Evolutionary conservation across 1,139 yeast species (phyloP), one percentile per base, ranked within the genome.

Genomic region (Blastobotrys malaysiensis): DNA sequence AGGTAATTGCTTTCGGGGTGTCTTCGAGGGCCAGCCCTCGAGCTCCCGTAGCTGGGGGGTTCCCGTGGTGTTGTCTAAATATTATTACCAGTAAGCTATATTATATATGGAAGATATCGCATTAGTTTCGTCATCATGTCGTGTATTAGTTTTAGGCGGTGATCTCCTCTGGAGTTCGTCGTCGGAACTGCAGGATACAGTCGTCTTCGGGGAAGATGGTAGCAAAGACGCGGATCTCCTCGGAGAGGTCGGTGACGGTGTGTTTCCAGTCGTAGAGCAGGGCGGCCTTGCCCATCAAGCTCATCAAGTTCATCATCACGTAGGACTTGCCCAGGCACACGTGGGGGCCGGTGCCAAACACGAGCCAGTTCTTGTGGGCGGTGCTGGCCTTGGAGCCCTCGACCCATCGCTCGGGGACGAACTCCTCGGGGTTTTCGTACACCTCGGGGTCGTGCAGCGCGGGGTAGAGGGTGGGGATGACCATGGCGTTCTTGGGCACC

Each of bases 171-270:
- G 39, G 39, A 31, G 39, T 31, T 48, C 74, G 67, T 59, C 60
- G 56, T 55, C 79, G 77, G 78, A 91, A 91, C 65, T 83, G 77
- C 70, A 93, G 75, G 64, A 88, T 81, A 69, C 95, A 83, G 70
- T 91, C 97, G 73, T 93, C 99, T 71, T 88, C 84, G 39, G 99
- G 99, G 87, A 93, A 93, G 68, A 93, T 90, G 26, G 99, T 93
- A 43, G 99, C 99, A 71, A 93, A 93, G 45, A 93, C 98, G 68
- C 90, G 88, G 66, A 93, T 89, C 67, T 89, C 84, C 74, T 93
- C 99, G 60, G 95, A 84, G 65, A 83, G 75, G 47, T 83, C 86
- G 22, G 99, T 93, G 54, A 84, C 82, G 64, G 84, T 81, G 70
- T 93, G 99, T 58, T 80, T 73, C 74, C 93, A 81, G 70, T 93